Evolutionary conservation across 192 early-diverging fungal species (phyloP), one percentile per base, ranked within the genome.

Genomic region (Ambispora gerdemannii): DNA sequence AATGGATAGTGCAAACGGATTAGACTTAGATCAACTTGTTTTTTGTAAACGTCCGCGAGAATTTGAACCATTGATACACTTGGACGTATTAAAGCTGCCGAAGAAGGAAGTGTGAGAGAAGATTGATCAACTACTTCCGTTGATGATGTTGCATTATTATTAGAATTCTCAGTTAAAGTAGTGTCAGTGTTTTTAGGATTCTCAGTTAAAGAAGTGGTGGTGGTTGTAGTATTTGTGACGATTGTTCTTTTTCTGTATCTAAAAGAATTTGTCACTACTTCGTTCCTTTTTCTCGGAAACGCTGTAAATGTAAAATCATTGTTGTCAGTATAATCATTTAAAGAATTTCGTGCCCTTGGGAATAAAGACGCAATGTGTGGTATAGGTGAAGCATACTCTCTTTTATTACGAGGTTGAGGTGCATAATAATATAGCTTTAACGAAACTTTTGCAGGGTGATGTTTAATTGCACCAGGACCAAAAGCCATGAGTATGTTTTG

Each of bases 361-460:
- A 28, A 22, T 4, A 47, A 25, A 13, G 36, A 3, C 3, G 4
- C 4, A 47, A 8, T 10, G 13, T 0, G n/a, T 3, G 35, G 3
- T 32, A 17, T 17, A 33, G 11, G 11, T 19, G 1, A 25, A 33
- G 17, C 10, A 32, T 10, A 25, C 17, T 60, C 4, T 22, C 31
- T 2, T 60, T 33, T 11, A 3, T 30, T 17, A 17, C 4, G 58
- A 8, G n/a, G 10, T 2, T 24, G n/a, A 32, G 58, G 58, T 2
- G 11, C 27, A 50, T 66, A 50, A 66, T n/a, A 49, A 50, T 50
- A 66, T 66, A 47, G 47, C 33, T 50, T 34, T 30, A 66, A 30
- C 11, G 47, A 15, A 2, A 66, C 63, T 66, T 66, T 66, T 17
- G 0, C 50, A 30, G 63, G 49, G 20, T 34, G 25, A 50, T 66